Evolutionary conservation across 2,329 filamentous ascomycete genomes (phyloP), one percentile per base, ranked within the genome.

Genomic region (Aspergillus thermomutatus): DNA sequence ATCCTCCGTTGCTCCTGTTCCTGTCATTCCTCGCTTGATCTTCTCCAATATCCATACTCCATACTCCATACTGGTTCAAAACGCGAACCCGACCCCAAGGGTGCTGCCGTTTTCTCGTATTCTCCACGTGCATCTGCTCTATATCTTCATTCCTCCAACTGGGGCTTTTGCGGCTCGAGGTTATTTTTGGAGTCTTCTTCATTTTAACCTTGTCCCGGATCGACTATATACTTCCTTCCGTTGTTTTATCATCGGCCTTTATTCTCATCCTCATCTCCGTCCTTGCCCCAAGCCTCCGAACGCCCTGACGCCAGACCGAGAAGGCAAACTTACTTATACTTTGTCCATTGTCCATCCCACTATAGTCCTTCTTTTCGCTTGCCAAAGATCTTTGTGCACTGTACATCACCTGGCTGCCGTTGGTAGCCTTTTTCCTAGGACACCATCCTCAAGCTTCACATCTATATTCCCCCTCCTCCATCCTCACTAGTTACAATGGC

Each of bases 401-500:
- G 43, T 26, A 26, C 14, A 49, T 45, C 21, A 9, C 43, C 50
- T 56, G 45, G 43, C 49, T 53, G 11, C 43, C 50, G 25, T 40
- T 26, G 43, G 43, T 56, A 52, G 48, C 52, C 19, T 34, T 34
- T 7, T 47, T 49, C 37, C 21, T 51, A 28, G 23, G 14, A 26
- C 45, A 23, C 10, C 45, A 49, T 43, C 53, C 50, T 50, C 46
- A 34, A 51, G 17, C 34, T 40, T 43, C n/a, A 19, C 21, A 9
- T 19, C n/a, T 45, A 21, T 23, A 10, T 5, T 10, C 21, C 4
- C n/a, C 43, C 37, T 37, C 28, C 43, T 37, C 21, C 7, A 21
- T 51, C 41, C 23, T 54, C 53, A 48, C 47, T 37, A 54, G 37
- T 52, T 59, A 66, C 43, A 34, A 97, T 97, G 92, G 90, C 92